Evolutionary conservation across 768 basidiomycete genomes (phyloP), one percentile per base, ranked within the genome.

Genomic region (Hericium erinaceus): DNA sequence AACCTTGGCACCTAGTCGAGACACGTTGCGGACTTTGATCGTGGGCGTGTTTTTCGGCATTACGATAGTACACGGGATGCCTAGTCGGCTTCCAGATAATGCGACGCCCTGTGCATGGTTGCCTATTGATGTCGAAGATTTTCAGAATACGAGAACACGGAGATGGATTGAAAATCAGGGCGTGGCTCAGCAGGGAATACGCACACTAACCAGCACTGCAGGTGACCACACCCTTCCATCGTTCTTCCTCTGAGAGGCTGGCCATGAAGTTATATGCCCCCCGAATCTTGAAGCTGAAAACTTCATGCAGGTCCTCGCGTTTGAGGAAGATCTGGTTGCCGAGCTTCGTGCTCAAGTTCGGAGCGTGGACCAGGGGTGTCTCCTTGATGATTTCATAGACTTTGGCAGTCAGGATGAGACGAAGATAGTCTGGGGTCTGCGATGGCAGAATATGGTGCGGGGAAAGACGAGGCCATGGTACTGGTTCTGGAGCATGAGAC

Each of bases 211-310:
- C 95, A 58, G 97, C 97, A 69, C 92, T 95, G 68, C 97, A 99
- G 50, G 97, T 98, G 56, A 98, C 78, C 64, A 99, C 97, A 58
- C 97, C 97, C 71, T 94, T 94, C 91, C 94, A 95, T 58, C 92
- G 79, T 67, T 98, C 95, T 57, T 94, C 92, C 37, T 88, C 85
- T 8, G 77, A 76, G 39, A 99, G 75, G 70, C 81, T 80, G 20
- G 92, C 92, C 95, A 99, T 99, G 66, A 97, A 91, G 71, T 99
- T 99, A 75, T 97, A 99, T 37, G 97, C 97, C 22, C 97, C 97
- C 4, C 97, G 80, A 50, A 98, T 94, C 69, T 99, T 99, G 84
- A 99, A 99, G 69, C 92, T 95, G 70, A 99, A 99, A 18, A 99
- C 97, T 66, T 92, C 87, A 49, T 98, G 95, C 2, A 97, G 79